Conservation (phyloP, 179 eudicot species). For the Nepenthes alata region DNA sequence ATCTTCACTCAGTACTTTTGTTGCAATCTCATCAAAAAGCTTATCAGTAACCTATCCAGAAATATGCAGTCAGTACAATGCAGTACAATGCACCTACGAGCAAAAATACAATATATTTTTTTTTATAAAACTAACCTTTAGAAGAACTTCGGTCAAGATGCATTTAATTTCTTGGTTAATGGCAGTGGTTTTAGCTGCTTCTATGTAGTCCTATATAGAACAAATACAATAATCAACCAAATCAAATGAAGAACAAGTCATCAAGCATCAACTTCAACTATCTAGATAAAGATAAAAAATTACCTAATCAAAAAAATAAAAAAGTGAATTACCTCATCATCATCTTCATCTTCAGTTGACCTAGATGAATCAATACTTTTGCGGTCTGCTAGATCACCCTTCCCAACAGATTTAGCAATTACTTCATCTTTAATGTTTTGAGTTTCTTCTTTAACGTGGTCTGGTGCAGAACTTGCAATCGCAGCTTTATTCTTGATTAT, state of each 20-base stretch:
- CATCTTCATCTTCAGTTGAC: conserved; percentile 68
- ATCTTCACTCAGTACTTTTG: conserved; percentile 71
- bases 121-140: conserved; percentile 45
- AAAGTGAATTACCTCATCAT: conserved; percentile 13
- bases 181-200: conserved; percentile 67
- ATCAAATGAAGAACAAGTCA: conserved; percentile 1
- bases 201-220: conserved; percentile 53
- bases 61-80: conserved; percentile 12
- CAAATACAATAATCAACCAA: conserved; percentile 8
- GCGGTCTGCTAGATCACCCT: conserved; percentile 64
- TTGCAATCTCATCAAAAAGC: conserved; percentile 90
- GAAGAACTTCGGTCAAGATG: conserved; percentile 80
- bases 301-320: not conserved
- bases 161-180: conserved; percentile 92
- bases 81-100: conserved; percentile 8
- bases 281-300: not conserved
- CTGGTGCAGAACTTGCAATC: conserved; percentile 44
- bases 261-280: not conserved
- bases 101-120: not conserved
- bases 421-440: conserved; percentile 57
- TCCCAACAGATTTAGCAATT: conserved; percentile 34
- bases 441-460: conserved; percentile 36
- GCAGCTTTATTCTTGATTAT: conserved; percentile 75
- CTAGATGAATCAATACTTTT: conserved; percentile 67
- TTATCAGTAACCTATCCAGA: conserved; percentile 78